These are phyloP conservation scores for Favolaschia claudopus DNA, from an alignment of 768 basidiomycete genomes.

Conservation along the genomic window DNA sequence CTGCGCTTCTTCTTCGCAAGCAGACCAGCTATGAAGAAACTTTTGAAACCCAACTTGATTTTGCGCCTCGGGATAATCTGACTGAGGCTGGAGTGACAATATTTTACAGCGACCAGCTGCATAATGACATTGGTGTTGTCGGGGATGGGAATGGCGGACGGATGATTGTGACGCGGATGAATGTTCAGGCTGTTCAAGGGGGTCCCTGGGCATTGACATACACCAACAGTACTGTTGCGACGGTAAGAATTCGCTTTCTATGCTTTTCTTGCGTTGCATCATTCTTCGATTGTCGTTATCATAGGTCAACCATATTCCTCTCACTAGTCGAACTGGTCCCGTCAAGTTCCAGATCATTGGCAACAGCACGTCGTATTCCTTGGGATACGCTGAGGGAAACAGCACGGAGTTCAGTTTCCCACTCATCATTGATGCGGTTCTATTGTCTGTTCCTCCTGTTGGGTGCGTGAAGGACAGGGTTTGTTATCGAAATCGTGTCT, in stretches of 20 bases:
- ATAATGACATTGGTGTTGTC: constrained; percentile 45
- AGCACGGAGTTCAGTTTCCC: constrained; percentile 33
- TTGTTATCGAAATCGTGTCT: neutral
- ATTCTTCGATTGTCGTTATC: too few species aligned
- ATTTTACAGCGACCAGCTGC: constrained; percentile 45
- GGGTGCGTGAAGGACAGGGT: constrained; percentile 37
- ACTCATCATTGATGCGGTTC: constrained; percentile 39
- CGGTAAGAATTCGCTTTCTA: too few species aligned
- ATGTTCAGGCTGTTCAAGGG: constrained; percentile 40
- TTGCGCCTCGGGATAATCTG: constrained; percentile 37
- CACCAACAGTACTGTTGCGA: constrained; percentile 25
- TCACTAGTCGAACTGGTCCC: constrained; percentile 32
- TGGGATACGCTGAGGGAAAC: constrained; percentile 44
- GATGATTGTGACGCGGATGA: constrained; percentile 39
- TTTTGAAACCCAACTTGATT: constrained; percentile 45
- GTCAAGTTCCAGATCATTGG: constrained; percentile 41
- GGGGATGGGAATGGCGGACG: constrained; percentile 34
- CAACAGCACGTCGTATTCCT: constrained; percentile 36
- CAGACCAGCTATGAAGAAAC: constrained; percentile 46
- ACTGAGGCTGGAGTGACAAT: constrained; percentile 48
- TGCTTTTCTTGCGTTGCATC: too few species aligned
- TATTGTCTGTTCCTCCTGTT: constrained; percentile 40
- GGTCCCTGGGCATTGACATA: constrained; percentile 30
- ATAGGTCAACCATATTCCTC: constrained; percentile 29
- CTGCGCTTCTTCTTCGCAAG: constrained; percentile 46